Evolutionary conservation across 2,329 filamentous ascomycete species (phyloP).

Genomic region (Scleromitrula shiraiana): DNA sequence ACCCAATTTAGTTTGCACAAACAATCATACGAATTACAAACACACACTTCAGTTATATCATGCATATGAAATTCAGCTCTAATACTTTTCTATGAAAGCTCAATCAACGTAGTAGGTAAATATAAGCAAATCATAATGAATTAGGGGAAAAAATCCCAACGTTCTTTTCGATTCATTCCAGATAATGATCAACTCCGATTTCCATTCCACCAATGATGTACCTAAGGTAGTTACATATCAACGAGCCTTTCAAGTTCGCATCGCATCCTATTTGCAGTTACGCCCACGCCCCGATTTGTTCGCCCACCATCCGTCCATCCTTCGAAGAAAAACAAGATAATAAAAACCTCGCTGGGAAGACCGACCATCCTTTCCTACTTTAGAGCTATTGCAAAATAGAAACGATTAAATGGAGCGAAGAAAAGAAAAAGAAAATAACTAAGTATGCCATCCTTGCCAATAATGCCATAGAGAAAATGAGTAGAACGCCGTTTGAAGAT

Average conservation of each 20-base stretch:
- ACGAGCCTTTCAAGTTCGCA: background rate
- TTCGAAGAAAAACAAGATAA: too few relatives aligned
- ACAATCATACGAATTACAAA: background rate
- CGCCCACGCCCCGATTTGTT: background rate
- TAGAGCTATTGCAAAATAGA: background rate
- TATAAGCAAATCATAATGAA: too few relatives aligned
- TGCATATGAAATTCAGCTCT: background rate
- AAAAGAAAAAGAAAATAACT: background rate
- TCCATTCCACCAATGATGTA: background rate
- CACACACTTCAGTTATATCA: background rate
- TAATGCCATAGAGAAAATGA: background rate
- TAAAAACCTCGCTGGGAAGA: too few relatives aligned
- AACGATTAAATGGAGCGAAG: background rate
- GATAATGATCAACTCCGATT: background rate
- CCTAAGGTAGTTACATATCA: background rate
- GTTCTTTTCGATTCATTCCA: background rate
- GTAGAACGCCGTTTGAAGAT: background rate
- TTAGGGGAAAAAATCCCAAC: too few relatives aligned
- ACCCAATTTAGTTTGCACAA: background rate
- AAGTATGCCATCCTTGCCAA: background rate
- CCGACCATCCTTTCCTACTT: background rate
- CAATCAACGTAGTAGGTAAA: too few relatives aligned
- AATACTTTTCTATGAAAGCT: too few relatives aligned
- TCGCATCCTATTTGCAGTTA: background rate
- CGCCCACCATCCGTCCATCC: too few relatives aligned